Conservation (phyloP, 179 eudicot genomes). For the Patellifolia procumbens region DNA sequence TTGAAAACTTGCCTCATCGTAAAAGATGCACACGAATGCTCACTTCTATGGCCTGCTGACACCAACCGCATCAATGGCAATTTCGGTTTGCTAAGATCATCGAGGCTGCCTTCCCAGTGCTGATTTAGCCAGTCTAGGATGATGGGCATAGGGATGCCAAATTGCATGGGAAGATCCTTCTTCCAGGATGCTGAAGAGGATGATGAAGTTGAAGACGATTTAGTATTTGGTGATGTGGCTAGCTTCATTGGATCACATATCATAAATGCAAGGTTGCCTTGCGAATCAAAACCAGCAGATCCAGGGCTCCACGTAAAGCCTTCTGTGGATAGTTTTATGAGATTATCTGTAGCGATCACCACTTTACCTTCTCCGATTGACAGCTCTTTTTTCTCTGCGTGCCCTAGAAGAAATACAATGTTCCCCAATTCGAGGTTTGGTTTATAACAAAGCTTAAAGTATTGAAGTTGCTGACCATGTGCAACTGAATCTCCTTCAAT, state of each 20-base stretch:
- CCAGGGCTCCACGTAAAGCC: constrained; percentile 81
- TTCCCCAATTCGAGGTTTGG: constrained; percentile 76
- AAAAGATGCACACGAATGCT: constrained; percentile 84
- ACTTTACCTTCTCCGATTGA: constrained; percentile 91
- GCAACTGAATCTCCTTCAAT: constrained; percentile 70
- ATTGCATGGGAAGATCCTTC: constrained; percentile 77
- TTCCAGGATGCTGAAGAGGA: constrained; percentile 71
- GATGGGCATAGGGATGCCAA: constrained; percentile 86
- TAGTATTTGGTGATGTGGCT: constrained; percentile 75
- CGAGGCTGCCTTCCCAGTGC: constrained; percentile 98
- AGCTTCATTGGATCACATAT: constrained; percentile 98
- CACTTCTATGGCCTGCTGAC: constrained; percentile 85
- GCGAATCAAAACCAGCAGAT: constrained; percentile 91
- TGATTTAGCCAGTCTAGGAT: constrained; percentile 93
- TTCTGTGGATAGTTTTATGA: constrained; percentile 83
- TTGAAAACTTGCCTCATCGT: constrained; percentile 87
- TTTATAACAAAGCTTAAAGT: constrained; percentile 74
- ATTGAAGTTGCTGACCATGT: constrained; percentile 66
- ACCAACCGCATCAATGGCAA: constrained; percentile 77
- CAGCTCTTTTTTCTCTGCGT: constrained; percentile 63
- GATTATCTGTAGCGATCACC: constrained; percentile 94
- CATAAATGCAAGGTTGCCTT: constrained; percentile 97
- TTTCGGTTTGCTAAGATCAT: constrained; percentile 86
- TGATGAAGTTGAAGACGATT: constrained; percentile 71
- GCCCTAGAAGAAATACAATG: constrained; percentile 73